phyloP scores from a whole-genome alignment of 257 asterid genomes.

The Agastache rugosa region DNA sequence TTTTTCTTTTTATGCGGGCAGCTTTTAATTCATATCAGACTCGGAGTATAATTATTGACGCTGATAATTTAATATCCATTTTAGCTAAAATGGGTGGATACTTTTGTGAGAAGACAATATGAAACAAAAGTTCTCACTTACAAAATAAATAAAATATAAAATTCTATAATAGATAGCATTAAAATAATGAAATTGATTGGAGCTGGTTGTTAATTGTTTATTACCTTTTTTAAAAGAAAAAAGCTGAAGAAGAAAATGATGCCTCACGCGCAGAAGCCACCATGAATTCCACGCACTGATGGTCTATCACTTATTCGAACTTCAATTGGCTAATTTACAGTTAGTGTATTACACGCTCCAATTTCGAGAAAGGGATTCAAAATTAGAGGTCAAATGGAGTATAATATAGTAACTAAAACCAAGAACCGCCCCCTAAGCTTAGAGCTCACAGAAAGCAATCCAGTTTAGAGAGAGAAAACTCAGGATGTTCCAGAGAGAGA shows the following conservation, averaged over 20 bases:
- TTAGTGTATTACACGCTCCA: constrained; percentile 40
- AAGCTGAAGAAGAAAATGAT: neutral
- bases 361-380: constrained; percentile 14
- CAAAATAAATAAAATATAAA: neutral
- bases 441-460: constrained; percentile 34
- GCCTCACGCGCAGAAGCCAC: constrained; percentile 8
- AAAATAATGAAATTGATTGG: constrained; percentile 33
- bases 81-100: constrained; percentile 13
- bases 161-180: neutral
- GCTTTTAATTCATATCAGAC: neutral
- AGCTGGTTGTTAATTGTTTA: constrained; percentile 30
- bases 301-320: neutral
- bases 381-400: constrained; percentile 45
- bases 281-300: neutral
- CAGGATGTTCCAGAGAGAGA: constrained; percentile 17
- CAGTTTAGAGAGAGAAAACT: constrained; percentile 41
- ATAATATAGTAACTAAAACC: constrained; percentile 37
- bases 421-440: constrained; percentile 46
- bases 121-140: constrained; percentile 12
- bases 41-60: no score
- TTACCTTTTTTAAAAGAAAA: constrained; percentile 21
- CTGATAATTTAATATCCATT: neutral
- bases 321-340: constrained; percentile 18
- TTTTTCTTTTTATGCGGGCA: neutral
- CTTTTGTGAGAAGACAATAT: constrained; percentile 30